Conservation (phyloP, 495 filamentous ascomycete species). For the Astrothelium macrocarpum region DNA sequence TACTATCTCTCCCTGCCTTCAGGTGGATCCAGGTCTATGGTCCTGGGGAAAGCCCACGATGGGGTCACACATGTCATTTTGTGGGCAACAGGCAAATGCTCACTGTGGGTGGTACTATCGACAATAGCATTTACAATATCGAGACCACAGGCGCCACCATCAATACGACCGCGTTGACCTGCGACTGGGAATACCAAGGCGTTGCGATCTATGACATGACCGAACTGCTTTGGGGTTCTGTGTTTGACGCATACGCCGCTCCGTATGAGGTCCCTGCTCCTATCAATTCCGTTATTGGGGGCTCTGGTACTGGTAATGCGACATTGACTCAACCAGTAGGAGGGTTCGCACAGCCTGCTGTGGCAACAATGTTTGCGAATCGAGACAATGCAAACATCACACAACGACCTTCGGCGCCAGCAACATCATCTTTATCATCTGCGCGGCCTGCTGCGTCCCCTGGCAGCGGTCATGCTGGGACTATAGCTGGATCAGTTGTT, state of each 20-base stretch:
- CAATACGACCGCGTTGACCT: slow-evolving; percentile 8
- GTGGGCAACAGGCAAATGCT: slow-evolving; percentile 33
- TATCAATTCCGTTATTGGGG: slow-evolving; percentile 25
- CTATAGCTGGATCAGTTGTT: slow-evolving; percentile 3
- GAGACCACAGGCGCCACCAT: not conserved
- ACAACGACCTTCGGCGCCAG: not conserved
- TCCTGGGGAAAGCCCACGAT: slow-evolving; percentile 26
- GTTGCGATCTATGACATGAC: slow-evolving; percentile 34
- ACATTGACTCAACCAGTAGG: not conserved
- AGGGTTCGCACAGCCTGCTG: not conserved
- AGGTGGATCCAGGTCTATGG: slow-evolving; percentile 56
- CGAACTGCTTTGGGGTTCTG: slow-evolving; percentile 31
- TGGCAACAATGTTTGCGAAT: not conserved
- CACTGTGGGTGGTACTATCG: slow-evolving; percentile 32
- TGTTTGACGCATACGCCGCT: slow-evolving; percentile 21
- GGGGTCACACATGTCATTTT: slow-evolving; percentile 34
- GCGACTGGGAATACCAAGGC: slow-evolving; percentile 34
- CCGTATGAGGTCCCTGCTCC: slow-evolving; percentile 26
- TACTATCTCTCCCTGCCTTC: slow-evolving; percentile 67
- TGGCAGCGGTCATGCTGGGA: not conserved
- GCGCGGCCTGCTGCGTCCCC: not conserved
- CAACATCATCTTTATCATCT: not conserved
- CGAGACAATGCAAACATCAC: not conserved
- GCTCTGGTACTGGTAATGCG: slow-evolving; percentile 2
- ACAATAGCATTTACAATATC: slow-evolving; percentile 14